Percentiles rank a stretch among this genome's conserved stretches.
These are phyloP conservation scores for Alternaria novae-zelandiae DNA, from an alignment of 2,329 filamentous ascomycete genomes.

Conservation along the genomic window DNA sequence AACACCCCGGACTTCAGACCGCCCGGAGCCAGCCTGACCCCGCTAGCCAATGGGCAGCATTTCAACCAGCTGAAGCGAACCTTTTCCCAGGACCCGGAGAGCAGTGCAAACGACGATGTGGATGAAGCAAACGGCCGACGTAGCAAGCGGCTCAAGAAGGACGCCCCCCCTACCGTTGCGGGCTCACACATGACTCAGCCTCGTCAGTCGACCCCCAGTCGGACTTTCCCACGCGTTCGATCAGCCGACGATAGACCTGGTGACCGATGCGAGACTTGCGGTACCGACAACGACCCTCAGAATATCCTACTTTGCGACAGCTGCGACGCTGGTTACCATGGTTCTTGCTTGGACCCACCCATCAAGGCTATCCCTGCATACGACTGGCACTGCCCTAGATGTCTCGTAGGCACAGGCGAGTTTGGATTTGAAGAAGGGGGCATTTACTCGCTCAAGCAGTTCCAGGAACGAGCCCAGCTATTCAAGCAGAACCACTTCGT, in stretches of 20 bases:
- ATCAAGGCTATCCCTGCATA: constrained; percentile 77
- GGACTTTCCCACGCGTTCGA: constrained; percentile 62
- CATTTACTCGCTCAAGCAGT: constrained; percentile 91
- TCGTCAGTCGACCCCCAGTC: constrained; percentile 75
- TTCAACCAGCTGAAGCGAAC: constrained; percentile 76
- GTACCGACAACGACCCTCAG: constrained; percentile 74
- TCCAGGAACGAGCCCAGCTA: constrained; percentile 92
- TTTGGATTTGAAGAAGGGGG: constrained; percentile 98
- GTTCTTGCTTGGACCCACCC: constrained; percentile 85
- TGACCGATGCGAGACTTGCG: constrained; percentile 85
- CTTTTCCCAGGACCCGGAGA: constrained; percentile 59
- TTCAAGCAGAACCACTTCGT: constrained; percentile 97
- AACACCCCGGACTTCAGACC: constrained; percentile 70
- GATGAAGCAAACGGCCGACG: constrained; percentile 65
- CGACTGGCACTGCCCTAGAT: constrained; percentile 96
- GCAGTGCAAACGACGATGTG: constrained; percentile 65
- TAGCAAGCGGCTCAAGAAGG: constrained; percentile 91
- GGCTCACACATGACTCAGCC: constrained; percentile 97
- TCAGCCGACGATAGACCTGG: constrained; percentile 61
- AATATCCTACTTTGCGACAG: constrained; percentile 85
- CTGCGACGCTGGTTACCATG: constrained; percentile 89
- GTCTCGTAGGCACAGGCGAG: constrained; percentile 92
- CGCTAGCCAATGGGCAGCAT: constrained; percentile 58
- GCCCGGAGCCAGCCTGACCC: constrained; percentile 54
- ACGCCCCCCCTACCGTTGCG: constrained; percentile 78